Conservation (phyloP, 2,329 filamentous ascomycete species). For the Hymenoscyphus occultus region DNA sequence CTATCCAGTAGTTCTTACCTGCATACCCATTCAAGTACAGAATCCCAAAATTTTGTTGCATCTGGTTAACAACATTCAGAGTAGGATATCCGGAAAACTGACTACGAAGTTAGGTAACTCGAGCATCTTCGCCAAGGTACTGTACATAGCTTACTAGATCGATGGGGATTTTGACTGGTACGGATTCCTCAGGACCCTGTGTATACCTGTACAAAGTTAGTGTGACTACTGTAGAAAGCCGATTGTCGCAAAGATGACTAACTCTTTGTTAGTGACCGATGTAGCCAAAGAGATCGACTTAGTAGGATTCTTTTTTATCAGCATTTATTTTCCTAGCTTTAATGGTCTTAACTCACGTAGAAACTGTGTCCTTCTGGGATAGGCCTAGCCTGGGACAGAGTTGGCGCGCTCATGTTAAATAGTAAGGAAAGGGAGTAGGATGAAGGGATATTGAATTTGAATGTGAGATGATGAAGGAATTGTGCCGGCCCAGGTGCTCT, state of each 20-base stretch:
- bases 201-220: not conserved
- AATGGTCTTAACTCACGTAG: constrained; percentile 5
- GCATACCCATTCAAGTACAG: no score
- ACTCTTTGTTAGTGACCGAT: not conserved
- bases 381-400: not conserved
- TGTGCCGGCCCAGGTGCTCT: not conserved
- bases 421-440: constrained; percentile 2
- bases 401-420: not conserved
- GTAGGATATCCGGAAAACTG: constrained; percentile 8
- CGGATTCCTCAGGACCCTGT: no score
- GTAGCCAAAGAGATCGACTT: not conserved
- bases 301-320: constrained; percentile 8
- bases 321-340: not conserved
- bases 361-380: not conserved
- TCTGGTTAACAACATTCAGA: no score
- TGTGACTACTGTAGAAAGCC: not conserved
- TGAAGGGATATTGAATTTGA: not conserved
- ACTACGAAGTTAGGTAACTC: constrained; percentile 9
- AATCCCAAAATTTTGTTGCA: no score
- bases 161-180: not conserved
- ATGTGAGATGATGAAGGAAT: not conserved
- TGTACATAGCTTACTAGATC: constrained; percentile 3
- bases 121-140: constrained; percentile 5
- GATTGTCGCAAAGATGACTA: not conserved
- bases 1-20: no score